phyloP scores from a whole-genome alignment of 768 basidiomycete species.

The Termitomyces sp. region DNA sequence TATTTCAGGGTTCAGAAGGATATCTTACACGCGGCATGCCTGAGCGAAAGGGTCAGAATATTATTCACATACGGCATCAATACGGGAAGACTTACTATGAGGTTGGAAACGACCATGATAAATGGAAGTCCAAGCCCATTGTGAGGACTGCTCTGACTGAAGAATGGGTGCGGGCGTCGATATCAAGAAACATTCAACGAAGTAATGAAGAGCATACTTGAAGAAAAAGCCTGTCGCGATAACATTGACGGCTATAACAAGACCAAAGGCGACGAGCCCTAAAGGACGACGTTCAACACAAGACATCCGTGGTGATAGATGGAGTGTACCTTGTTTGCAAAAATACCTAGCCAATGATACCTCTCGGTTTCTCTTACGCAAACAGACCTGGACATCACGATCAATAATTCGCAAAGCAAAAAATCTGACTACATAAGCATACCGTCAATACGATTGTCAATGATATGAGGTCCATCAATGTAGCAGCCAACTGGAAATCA shows the following conservation, averaged over 20 bases:
- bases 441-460: slow-evolving; percentile 34
- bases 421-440: slow-evolving; percentile 4
- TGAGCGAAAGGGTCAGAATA: slow-evolving; percentile 11
- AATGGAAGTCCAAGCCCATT: slow-evolving; percentile 37
- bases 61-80: background rate
- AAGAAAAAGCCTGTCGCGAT: slow-evolving; percentile 31
- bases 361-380: slow-evolving; percentile 25
- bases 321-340: slow-evolving; percentile 33
- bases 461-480: slow-evolving; percentile 38
- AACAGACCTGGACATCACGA: slow-evolving; percentile 24
- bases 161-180: background rate
- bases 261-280: slow-evolving; percentile 35
- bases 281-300: background rate
- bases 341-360: slow-evolving; percentile 36
- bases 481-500: slow-evolving; percentile 29
- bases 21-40: slow-evolving; percentile 36
- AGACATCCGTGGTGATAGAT: background rate
- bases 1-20: background rate
- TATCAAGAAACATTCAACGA: background rate
- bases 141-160: slow-evolving; percentile 29
- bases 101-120: slow-evolving; percentile 34
- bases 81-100: slow-evolving; percentile 27
- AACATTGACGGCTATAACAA: slow-evolving; percentile 30
- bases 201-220: slow-evolving; percentile 22
- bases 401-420: background rate